Conservation (phyloP, 2,329 filamentous ascomycete species). For the Fusarium duplospermum region DNA sequence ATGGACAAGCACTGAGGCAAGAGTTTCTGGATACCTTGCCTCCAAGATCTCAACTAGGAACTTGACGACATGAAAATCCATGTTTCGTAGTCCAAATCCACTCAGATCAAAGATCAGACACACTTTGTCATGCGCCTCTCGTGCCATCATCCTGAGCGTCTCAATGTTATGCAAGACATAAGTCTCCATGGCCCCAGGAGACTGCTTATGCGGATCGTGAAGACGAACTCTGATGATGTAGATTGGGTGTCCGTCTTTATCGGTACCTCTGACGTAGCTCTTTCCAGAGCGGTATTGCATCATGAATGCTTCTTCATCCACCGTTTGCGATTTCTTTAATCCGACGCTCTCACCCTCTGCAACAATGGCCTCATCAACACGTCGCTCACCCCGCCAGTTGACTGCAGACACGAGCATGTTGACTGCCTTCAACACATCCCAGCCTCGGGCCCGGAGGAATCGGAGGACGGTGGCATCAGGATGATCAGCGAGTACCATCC, state of each 20-base stretch:
- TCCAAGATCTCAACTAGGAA: constrained; percentile 86
- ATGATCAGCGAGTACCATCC: constrained; percentile 43
- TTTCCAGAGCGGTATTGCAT: constrained; percentile 53
- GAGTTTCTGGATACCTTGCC: constrained; percentile 80
- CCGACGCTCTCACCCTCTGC: constrained; percentile 49
- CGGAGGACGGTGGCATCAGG: constrained; percentile 54
- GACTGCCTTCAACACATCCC: constrained; percentile 53
- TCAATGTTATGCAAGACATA: constrained; percentile 56
- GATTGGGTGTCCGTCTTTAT: constrained; percentile 51
- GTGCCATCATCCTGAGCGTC: constrained; percentile 46
- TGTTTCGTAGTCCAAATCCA: constrained; percentile 76
- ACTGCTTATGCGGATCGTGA: constrained; percentile 47
- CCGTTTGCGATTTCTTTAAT: constrained; percentile 32
- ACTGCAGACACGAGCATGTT: constrained; percentile 53
- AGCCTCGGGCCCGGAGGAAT: constrained; percentile 55
- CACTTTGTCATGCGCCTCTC: constrained; percentile 30
- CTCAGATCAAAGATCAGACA: constrained; percentile 77
- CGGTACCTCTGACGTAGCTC: constrained; percentile 51
- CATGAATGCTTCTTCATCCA: constrained; percentile 51
- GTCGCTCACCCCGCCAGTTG: constrained; percentile 51
- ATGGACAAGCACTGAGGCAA: constrained; percentile 78
- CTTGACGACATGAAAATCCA: constrained; percentile 81
- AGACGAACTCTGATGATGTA: constrained; percentile 49
- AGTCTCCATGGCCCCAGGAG: constrained; percentile 49
- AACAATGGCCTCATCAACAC: constrained; percentile 49